Percentiles rank a stretch among this genome's conserved stretches.
Evolutionary conservation across 2,329 filamentous ascomycete genomes (phyloP).

Genomic region (Pseudonectria buxi): DNA sequence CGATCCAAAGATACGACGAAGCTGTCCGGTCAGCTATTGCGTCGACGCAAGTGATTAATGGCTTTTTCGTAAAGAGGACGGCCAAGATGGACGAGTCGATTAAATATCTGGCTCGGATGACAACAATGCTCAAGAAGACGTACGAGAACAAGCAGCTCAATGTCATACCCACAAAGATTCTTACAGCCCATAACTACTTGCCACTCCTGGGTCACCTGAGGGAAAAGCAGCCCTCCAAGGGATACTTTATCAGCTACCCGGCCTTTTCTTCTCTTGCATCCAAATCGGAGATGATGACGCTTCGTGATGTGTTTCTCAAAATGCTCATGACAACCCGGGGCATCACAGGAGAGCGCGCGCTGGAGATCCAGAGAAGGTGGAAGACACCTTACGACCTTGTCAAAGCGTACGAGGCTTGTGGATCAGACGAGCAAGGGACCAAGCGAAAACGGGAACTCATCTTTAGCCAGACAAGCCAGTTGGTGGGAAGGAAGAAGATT

Average conservation of each 20-base stretch:
- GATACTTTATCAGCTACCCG: conserved; percentile 60
- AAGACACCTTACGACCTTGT: conserved; percentile 65
- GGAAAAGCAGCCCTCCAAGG: conserved; percentile 39
- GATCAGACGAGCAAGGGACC: conserved; percentile 38
- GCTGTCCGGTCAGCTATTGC: conserved; percentile 66
- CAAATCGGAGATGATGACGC: conserved; percentile 67
- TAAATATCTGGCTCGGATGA: conserved; percentile 67
- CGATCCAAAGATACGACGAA: conserved; percentile 54
- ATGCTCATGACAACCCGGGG: conserved; percentile 80
- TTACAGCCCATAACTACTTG: conserved; percentile 60
- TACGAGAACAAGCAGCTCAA: conserved; percentile 54
- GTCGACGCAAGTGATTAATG: conserved; percentile 70
- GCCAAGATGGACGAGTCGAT: conserved; percentile 72
- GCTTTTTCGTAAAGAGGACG: conserved; percentile 73
- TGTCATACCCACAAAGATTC: conserved; percentile 58
- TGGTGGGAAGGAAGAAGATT: conserved; percentile 64
- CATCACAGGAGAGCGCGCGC: conserved; percentile 68
- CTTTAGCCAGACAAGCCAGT: conserved; percentile 44
- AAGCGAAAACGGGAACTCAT: conserved; percentile 57
- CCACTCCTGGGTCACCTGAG: conserved; percentile 55
- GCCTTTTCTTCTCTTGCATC: conserved; percentile 67
- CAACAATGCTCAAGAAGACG: conserved; percentile 55
- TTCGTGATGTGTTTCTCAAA: conserved; percentile 71
- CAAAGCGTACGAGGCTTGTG: conserved; percentile 58
- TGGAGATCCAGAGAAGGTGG: conserved; percentile 76